Base-by-base conservation (phyloP, 768 basidiomycete species). In the Lentinula boryana region DNA sequence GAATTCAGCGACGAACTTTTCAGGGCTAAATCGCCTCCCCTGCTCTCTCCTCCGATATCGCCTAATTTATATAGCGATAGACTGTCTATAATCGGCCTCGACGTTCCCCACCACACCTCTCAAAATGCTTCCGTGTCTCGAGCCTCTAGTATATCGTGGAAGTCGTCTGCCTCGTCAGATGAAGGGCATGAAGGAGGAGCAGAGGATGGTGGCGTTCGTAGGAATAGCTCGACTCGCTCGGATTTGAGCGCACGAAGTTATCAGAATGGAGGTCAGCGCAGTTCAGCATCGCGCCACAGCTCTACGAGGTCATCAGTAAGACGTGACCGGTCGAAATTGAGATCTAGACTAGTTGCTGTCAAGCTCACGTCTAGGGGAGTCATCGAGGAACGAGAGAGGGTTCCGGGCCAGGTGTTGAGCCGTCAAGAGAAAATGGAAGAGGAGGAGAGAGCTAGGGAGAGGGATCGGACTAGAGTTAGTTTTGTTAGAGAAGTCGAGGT, bases 401-500 rank as follows among this genome's bases (percentile, higher is more conserved):
- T 27, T 54, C 21, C 58, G 35, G 13, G 58, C 70, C 69, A 35
- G 61, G 66, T 12, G 60, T 63, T 23, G 68, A 68, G n/a, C 64
- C 64, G 56, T 62, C 12, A 67, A 55, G 52, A 61, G 62, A 40
- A 65, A 64, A 27, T 31, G 31, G 67, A 63, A 32, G 72, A 75
- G 41, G 71, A 71, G 40, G 73, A 74, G 57, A 78, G 83, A 48
- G 73, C 72, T 36, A 66, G 75, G 65, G 80, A 82, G 63, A 85
- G 87, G 67, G 87, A 91, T 61, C 74, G 91, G 60, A 91, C 89
- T 60, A 69, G 89, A 43, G 88, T 91, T 51, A 84, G 84, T 51
- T 93, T 93, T 65, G 82, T 91, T 32, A 77, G 92, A 31, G 92
- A 93, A 73, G 91, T 92, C 15, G 89, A 91, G 68, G 87, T 95